Evolutionary conservation across 495 filamentous ascomycete genomes (phyloP).

Genomic region (Cladorrhinum samala): DNA sequence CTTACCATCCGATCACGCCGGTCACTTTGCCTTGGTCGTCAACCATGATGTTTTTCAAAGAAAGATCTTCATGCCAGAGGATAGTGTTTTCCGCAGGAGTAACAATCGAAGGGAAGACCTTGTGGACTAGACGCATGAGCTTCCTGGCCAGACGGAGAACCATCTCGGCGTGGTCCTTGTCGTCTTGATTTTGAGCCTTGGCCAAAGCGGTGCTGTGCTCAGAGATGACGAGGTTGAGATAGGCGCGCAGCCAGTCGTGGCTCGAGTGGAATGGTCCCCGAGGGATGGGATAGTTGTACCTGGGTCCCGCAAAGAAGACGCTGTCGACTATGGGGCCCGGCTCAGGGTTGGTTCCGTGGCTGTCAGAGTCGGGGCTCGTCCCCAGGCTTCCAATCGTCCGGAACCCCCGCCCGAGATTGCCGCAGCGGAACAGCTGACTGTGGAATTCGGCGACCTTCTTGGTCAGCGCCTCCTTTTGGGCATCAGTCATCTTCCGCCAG

Average conservation of each 20-base stretch:
- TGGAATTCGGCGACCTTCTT: constrained; percentile 34
- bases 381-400: constrained; percentile 31
- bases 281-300: constrained; percentile 21
- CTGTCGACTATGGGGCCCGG: constrained; percentile 22
- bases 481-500: constrained; percentile 36
- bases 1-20: constrained; percentile 33
- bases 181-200: constrained; percentile 13
- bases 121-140: constrained; percentile 21
- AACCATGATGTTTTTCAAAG: constrained; percentile 46
- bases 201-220: constrained; percentile 20
- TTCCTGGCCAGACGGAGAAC: constrained; percentile 21
- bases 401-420: constrained; percentile 24
- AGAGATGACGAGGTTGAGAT: constrained; percentile 22
- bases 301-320: constrained; percentile 24
- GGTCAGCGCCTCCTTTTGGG: constrained; percentile 33
- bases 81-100: constrained; percentile 28
- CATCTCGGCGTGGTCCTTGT: constrained; percentile 23
- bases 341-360: constrained; percentile 1
- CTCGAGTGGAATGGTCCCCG: constrained; percentile 25
- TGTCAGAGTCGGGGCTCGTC: constrained; percentile 1
- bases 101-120: constrained; percentile 23
- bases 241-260: constrained; percentile 27
- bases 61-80: constrained; percentile 45
- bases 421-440: constrained; percentile 22
- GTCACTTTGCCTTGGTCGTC: constrained; percentile 36